Percentiles rank a stretch among this genome's conserved stretches.
Evolutionary conservation across 2,329 filamentous ascomycete species (phyloP).

Genomic region (Cadophora sp.): DNA sequence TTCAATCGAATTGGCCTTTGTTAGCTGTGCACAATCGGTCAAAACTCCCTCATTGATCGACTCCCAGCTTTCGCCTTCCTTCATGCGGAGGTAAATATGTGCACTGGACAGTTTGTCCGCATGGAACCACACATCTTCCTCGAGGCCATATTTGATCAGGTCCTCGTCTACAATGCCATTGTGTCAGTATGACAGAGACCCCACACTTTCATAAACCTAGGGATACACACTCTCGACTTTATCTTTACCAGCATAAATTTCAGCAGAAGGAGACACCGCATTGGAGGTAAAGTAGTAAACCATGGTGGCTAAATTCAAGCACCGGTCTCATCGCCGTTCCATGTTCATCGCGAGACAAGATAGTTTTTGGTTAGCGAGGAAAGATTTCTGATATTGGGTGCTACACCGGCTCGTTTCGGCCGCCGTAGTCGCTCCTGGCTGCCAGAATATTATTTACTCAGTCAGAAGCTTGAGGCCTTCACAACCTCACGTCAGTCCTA

Average conservation of each 20-base stretch:
- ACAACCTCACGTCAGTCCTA: conserved; percentile 13
- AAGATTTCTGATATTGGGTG: conserved; percentile 42
- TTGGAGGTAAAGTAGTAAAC: conserved; percentile 96
- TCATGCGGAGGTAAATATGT: conserved; percentile 91
- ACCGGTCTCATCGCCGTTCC: conserved; percentile 29
- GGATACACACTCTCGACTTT: conserved; percentile 84
- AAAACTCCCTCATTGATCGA: conserved; percentile 76
- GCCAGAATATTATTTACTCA: conserved; percentile 23
- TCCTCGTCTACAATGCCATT: conserved; percentile 77
- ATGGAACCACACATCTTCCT: conserved; percentile 99
- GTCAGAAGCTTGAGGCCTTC: conserved; percentile 15
- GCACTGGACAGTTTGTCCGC: conserved; percentile 96
- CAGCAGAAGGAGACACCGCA: conserved; percentile 80
- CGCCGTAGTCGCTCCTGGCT: conserved; percentile 37
- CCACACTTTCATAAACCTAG: background rate
- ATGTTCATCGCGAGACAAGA: conserved; percentile 21
- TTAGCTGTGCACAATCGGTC: conserved; percentile 92
- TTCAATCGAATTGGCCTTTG: conserved; percentile 98
- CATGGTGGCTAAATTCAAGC: conserved; percentile 59
- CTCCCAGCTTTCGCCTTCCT: conserved; percentile 83
- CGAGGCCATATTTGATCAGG: conserved; percentile 91
- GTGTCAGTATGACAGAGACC: background rate
- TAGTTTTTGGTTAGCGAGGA: conserved; percentile 17
- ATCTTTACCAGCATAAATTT: conserved; percentile 97
- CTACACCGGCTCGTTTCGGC: conserved; percentile 27